Percentiles rank a stretch among this genome's conserved stretches.
Evolutionary conservation across 805 yeast genomes (phyloP).

Genomic region (Brettanomyces bruxellensis): DNA sequence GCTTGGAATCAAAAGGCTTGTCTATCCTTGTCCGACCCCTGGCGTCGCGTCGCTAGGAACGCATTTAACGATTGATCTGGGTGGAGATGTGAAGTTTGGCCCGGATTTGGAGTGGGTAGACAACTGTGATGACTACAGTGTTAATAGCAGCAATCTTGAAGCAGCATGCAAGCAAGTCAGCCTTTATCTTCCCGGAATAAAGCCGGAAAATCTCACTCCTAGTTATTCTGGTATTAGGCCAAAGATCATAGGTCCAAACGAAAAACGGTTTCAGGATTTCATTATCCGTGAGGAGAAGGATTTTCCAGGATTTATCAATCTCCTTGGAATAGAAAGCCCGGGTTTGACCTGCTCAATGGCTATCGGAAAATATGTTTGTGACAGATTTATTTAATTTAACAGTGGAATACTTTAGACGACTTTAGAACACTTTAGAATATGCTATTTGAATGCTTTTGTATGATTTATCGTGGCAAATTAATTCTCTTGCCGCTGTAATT

Average conservation of each 20-base stretch:
- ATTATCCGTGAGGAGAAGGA: conserved; percentile 61
- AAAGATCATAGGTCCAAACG: conserved; percentile 44
- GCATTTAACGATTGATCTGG: conserved; percentile 76
- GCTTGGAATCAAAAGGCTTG: conserved; percentile 39
- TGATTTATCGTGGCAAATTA: too few species aligned
- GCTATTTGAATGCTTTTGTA: too few species aligned
- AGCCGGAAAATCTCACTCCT: conserved; percentile 43
- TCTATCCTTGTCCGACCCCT: conserved; percentile 77
- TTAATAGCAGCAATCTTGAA: conserved; percentile 38
- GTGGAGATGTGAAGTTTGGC: conserved; percentile 74
- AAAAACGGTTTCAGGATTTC: conserved; percentile 57
- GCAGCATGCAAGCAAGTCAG: conserved; percentile 50
- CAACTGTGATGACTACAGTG: conserved; percentile 36
- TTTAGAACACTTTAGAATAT: too few species aligned
- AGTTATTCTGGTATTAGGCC: conserved; percentile 83
- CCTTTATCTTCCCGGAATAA: conserved; percentile 56
- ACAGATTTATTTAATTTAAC: conserved; percentile 12
- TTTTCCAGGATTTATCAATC: conserved; percentile 68
- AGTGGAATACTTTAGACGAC: too few species aligned
- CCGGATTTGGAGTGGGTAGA: conserved; percentile 84
- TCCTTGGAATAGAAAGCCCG: conserved; percentile 84
- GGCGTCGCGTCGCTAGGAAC: conserved; percentile 75
- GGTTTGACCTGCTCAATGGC: conserved; percentile 81
- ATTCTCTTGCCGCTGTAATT: too few species aligned
- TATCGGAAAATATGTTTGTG: conserved; percentile 62